Base-by-base conservation (phyloP, 2,329 filamentous ascomycete species). In the Penicillium psychrosexuale region DNA sequence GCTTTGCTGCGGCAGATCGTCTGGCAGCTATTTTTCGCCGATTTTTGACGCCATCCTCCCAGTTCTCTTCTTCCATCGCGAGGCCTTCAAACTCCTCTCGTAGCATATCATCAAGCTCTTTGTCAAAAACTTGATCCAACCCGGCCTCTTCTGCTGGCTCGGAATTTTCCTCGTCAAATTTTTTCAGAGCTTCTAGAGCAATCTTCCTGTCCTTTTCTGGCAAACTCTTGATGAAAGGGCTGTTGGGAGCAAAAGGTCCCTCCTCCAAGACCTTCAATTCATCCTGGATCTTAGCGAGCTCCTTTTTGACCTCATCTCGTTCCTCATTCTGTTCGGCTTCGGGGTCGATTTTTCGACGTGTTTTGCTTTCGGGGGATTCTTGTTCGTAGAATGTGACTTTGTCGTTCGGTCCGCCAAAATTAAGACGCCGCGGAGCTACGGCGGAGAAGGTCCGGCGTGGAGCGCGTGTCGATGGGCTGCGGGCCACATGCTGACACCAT, bases 301-400 rank as follows among this genome's bases (percentile, higher is more conserved):
- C 69, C 22, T 63, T 55, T 57, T 72, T 67, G 15, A 77, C 58
- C 28, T 71, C 69, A 37, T 72, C 64, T 49, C 66, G 64, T 44
- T 77, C 75, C 31, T 66, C 66, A 15, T 63, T 68, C 17, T 73
- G 67, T 55, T 75, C 74, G 7, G 72, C 70, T 34, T 77, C 72
- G 3, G 72, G 70, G 42, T 77, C 68, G 27, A 78, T 62, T 55
- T 67, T 67, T 27, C 68, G 65, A 60, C 69, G 66, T 5, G 65
- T 68, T 47, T 74, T 71, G 58, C 72, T 74, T 30, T 63, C 61
- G 22, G 56, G 63, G 3, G 69, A 70, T 52, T 70, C 66, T 54
- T 78, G 75, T 61, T 78, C 77, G 57, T 71, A 78, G 51, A 77
- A 75, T 39, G 65, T 69, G 38, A 79, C 65, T 47, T 74, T 74